Evolutionary conservation across 768 basidiomycete genomes (phyloP).

Genomic region (Pulveroboletus sp.): DNA sequence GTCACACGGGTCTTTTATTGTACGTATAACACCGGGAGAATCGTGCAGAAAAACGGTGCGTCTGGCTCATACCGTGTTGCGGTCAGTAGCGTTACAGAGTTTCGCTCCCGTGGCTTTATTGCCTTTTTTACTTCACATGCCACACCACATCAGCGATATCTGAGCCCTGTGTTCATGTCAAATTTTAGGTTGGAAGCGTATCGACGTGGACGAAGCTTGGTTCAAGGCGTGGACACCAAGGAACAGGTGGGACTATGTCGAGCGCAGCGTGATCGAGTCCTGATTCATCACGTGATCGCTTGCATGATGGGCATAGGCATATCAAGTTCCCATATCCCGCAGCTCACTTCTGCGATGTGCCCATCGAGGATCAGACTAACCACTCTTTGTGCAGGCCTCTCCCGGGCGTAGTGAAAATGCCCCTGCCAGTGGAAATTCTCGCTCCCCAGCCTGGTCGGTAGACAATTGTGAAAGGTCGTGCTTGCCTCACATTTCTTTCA

Average conservation of each 20-base stretch:
- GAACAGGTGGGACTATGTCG: conserved; percentile 20
- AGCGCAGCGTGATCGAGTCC: neutral
- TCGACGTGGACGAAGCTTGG: conserved; percentile 41
- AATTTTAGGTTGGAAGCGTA: conserved; percentile 43
- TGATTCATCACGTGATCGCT: neutral
- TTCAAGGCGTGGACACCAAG: conserved; percentile 29
- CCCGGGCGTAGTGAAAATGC: conserved; percentile 30
- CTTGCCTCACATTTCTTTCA: conserved; percentile 1
- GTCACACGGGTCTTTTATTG: conserved; percentile 39
- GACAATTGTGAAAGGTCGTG: neutral
- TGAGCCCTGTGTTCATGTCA: neutral
- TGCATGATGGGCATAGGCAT: conserved; percentile 14
- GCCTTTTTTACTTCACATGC: neutral
- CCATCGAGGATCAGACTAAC: conserved; percentile 36
- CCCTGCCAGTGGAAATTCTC: conserved; percentile 18
- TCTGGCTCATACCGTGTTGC: neutral
- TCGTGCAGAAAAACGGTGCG: conserved; percentile 44
- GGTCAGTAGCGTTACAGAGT: no score
- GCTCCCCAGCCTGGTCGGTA: conserved; percentile 32
- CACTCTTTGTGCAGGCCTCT: conserved; percentile 40
- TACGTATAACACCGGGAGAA: conserved; percentile 32
- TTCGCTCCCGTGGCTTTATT: neutral
- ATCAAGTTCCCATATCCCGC: conserved; percentile 39
- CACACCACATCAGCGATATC: neutral
- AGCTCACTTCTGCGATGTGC: conserved; percentile 36